A percentile compares a stretch with the other conserved stretches of the same genome.
These are phyloP conservation scores for Pseudonectria foliicola DNA, from an alignment of 2,329 filamentous ascomycete genomes.

Conservation along the genomic window DNA sequence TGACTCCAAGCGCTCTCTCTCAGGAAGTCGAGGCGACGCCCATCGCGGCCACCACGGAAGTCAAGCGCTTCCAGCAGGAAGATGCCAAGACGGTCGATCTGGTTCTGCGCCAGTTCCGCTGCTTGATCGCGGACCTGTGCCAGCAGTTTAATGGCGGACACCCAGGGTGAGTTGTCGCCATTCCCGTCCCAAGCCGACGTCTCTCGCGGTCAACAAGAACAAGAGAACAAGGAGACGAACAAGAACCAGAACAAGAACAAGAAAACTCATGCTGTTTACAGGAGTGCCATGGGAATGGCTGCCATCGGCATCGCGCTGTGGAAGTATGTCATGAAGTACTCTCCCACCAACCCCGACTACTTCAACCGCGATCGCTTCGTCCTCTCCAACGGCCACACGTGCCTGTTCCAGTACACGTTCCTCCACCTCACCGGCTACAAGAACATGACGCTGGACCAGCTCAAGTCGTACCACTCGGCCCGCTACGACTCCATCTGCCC, in stretches of 20 bases:
- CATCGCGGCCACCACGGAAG: constrained; percentile 9
- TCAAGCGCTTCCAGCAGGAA: constrained; percentile 20
- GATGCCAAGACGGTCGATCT: constrained; percentile 31
- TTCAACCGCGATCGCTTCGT: constrained; percentile 59
- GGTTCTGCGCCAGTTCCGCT: constrained; percentile 53
- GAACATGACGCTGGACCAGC: constrained; percentile 48
- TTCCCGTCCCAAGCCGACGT: no score
- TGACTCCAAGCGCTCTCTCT: constrained; percentile 19
- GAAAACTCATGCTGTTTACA: constrained; percentile 4
- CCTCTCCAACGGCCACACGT: constrained; percentile 53
- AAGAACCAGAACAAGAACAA: background rate
- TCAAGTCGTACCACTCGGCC: constrained; percentile 44
- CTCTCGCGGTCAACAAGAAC: no score
- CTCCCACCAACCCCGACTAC: constrained; percentile 45
- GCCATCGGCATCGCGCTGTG: constrained; percentile 53
- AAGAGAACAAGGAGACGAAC: background rate
- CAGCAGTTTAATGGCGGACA: constrained; percentile 65
- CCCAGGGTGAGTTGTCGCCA: constrained; percentile 56
- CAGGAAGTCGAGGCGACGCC: constrained; percentile 13
- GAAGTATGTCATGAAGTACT: constrained; percentile 57
- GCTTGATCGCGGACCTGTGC: constrained; percentile 60
- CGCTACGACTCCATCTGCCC: constrained; percentile 44
- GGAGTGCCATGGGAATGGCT: constrained; percentile 50
- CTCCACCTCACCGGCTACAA: constrained; percentile 47
- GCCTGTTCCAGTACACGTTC: constrained; percentile 48